Conservation (phyloP, 805 yeast species). For the Kazachstania taianensis region DNA sequence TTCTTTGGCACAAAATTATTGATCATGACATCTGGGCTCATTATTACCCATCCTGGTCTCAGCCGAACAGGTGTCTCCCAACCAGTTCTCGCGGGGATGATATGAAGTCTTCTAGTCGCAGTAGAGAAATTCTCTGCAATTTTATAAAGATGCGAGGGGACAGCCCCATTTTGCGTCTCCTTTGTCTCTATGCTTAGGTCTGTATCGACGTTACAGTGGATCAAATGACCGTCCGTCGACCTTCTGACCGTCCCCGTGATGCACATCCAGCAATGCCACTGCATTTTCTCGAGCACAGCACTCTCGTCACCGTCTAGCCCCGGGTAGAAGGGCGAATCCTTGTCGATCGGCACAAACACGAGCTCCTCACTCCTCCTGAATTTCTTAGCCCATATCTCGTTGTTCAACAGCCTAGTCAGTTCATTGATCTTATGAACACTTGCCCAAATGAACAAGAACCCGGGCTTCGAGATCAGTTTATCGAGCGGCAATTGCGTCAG, state of each 20-base stretch:
- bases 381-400: constrained; percentile 49
- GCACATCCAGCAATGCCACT: constrained; percentile 98
- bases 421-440: constrained; percentile 63
- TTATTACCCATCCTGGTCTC: constrained; percentile 85
- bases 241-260: constrained; percentile 89
- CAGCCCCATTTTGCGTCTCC: constrained; percentile 35
- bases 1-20: constrained; percentile 51
- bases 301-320: constrained; percentile 40
- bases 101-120: constrained; percentile 73
- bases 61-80: constrained; percentile 49
- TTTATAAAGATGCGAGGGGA: constrained; percentile 67
- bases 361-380: constrained; percentile 86
- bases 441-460: constrained; percentile 82
- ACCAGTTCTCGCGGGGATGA: constrained; percentile 67
- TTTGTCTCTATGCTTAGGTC: constrained; percentile 65
- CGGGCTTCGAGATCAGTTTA: constrained; percentile 71
- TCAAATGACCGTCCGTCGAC: constrained; percentile 70
- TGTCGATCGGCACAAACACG: constrained; percentile 66
- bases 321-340: constrained; percentile 57
- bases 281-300: constrained; percentile 53
- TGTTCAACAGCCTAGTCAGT: constrained; percentile 43
- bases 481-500: constrained; percentile 60
- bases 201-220: constrained; percentile 88
- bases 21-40: constrained; percentile 73
- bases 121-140: constrained; percentile 85